phyloP scores from a whole-genome alignment of 352 stramenopile species.

The Phytophthora ohioensis region DNA sequence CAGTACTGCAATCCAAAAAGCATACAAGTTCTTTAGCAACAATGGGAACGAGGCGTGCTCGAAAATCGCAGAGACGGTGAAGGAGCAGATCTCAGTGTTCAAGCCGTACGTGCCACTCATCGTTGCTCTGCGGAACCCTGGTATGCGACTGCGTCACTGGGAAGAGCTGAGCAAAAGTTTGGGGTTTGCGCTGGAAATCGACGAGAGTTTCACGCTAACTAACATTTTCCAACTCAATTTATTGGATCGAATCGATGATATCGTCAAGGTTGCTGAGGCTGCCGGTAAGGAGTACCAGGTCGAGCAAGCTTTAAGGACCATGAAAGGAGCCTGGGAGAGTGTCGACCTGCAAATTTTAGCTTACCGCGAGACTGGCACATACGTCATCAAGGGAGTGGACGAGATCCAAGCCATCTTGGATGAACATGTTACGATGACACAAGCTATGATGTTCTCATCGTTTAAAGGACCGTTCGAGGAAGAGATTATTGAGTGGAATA shows the following conservation, averaged over 20 bases:
- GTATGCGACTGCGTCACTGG: constrained; percentile 96
- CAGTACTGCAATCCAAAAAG: constrained; percentile 90
- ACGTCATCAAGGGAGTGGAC: constrained; percentile 95
- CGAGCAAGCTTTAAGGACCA: constrained; percentile 92
- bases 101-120: constrained; percentile 95
- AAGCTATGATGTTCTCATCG: constrained; percentile 96
- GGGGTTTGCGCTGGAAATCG: constrained; percentile 88
- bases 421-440: constrained; percentile 96
- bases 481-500: constrained; percentile 94
- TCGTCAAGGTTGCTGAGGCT: constrained; percentile 93
- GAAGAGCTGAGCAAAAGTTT: constrained; percentile 82
- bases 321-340: constrained; percentile 92
- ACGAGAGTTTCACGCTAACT: constrained; percentile 89
- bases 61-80: constrained; percentile 92
- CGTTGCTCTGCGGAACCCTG: constrained; percentile 90
- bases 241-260: constrained; percentile 90
- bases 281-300: constrained; percentile 97
- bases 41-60: constrained; percentile 84
- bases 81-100: constrained; percentile 94
- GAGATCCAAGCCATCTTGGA: constrained; percentile 95
- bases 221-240: constrained; percentile 89
- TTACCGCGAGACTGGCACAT: constrained; percentile 95
- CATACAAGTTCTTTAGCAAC: constrained; percentile 94
- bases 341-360: constrained; percentile 92
- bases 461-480: constrained; percentile 97